A percentile compares a stretch with the other conserved stretches of the same genome.
phyloP scores from a whole-genome alignment of 129 eudicot genomes.

The Cynara cardunculus region DNA sequence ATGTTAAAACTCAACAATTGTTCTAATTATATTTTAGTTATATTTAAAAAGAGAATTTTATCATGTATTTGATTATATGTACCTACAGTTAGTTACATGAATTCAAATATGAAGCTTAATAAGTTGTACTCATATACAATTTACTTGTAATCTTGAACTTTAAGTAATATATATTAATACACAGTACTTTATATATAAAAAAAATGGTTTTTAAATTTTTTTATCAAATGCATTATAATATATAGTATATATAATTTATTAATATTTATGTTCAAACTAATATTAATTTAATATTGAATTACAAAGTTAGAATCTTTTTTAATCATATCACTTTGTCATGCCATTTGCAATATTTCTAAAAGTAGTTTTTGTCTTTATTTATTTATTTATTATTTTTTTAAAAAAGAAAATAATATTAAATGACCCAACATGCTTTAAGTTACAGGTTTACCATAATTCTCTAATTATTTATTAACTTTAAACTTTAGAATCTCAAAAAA shows the following conservation, averaged over 20 bases:
- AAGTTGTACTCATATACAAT: too few species aligned
- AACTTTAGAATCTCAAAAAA: not conserved
- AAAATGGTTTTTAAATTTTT: too few species aligned
- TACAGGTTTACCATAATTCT: conserved; percentile 1
- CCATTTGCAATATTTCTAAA: conserved; percentile 21
- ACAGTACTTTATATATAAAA: too few species aligned
- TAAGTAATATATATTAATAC: too few species aligned
- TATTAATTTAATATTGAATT: not conserved
- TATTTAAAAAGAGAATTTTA: too few species aligned
- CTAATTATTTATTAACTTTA: conserved; percentile 9
- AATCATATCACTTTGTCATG: conserved; percentile 24
- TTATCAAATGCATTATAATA: too few species aligned
- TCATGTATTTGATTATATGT: too few species aligned
- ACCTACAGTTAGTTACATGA: too few species aligned
- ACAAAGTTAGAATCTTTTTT: conserved; percentile 10
- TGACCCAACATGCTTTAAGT: conserved; percentile 21
- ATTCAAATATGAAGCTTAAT: too few species aligned
- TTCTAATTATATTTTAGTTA: too few species aligned
- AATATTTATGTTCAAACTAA: not conserved
- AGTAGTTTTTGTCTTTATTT: conserved; percentile 29
- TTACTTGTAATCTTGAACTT: too few species aligned
- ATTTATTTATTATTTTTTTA: not conserved
- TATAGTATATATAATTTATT: not conserved
- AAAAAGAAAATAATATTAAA: not conserved
- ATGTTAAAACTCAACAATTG: too few species aligned